Base-by-base conservation (phyloP, 1,284 basidiomycete species). In the Irpex lacteus region DNA sequence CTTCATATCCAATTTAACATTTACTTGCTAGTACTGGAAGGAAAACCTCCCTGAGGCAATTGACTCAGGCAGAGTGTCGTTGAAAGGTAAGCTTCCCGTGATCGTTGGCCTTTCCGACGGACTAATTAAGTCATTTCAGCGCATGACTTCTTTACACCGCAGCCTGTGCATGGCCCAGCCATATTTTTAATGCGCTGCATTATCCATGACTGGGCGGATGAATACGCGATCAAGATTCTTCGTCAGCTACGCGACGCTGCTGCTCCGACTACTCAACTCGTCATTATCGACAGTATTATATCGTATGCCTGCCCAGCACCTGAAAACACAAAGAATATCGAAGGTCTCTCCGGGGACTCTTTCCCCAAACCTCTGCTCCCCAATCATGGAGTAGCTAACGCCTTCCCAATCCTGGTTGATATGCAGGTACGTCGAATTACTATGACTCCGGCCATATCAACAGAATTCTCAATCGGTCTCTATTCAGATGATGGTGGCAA, bases 91-190 rank as follows among this genome's bases (percentile, higher is more conserved):
- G 44, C 26, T n/a, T 36, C 8, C 11, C n/a, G 52, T 60, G 21
- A 34, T 18, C 57, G 21, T n/a, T 18, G 11, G 19, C 36, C 11
- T 8, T 49, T 54, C 19, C 54, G 15, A 26, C 54, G 11, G 9
- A 32, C 36, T 4, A 18, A 9, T 4, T n/a, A 13, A 19, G n/a
- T 52, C 40, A 3, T 15, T 40, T n/a, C 21, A 54, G 50, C 7
- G 32, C 73, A 76, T 61, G 72, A 77, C 61, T 76, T 76, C 63
- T 76, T 75, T 65, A 52, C 47, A 4, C 67, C 73, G 1, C 75
- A 76, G 61, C 72, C 75, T 0, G 63, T 72, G n/a, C 62, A 69
- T 37, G 60, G 68, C 8, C 58, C 73, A 0, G 63, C 63, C 7
- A 68, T 77, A 8, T 76, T 72, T 62, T 21, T 74, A 11, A 55